Conservation (phyloP, 2,329 filamentous ascomycete species). For the Stemphylium beticola region DNA sequence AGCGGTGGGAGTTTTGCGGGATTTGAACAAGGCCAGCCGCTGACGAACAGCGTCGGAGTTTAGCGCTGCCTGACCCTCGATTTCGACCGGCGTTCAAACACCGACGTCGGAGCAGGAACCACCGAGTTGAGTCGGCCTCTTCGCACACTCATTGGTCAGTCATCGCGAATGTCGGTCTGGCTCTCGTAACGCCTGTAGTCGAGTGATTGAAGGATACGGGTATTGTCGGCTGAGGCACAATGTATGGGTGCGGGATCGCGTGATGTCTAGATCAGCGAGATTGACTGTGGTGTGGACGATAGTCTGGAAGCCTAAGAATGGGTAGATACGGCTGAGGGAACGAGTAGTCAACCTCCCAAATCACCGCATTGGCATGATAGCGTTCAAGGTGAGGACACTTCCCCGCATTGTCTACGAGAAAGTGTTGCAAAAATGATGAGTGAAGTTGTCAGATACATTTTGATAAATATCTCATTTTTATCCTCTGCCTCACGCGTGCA, state of each 20-base stretch:
- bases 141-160: slow-evolving; percentile 12
- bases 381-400: background rate
- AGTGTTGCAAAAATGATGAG: background rate
- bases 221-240: slow-evolving; percentile 12
- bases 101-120: slow-evolving; percentile 25
- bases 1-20: slow-evolving; percentile 1
- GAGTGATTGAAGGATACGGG: background rate
- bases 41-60: slow-evolving; percentile 10
- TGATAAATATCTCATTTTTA: background rate
- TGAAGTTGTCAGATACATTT: background rate
- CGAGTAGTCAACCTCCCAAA: too few species aligned
- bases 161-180: background rate
- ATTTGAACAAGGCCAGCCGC: slow-evolving; percentile 9
- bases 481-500: background rate
- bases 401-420: background rate
- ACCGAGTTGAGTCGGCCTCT: slow-evolving; percentile 16
- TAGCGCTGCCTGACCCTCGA: slow-evolving; percentile 12
- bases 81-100: slow-evolving; percentile 13
- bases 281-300: too few species aligned
- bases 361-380: background rate
- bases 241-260: background rate
- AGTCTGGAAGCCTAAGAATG: background rate
- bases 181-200: background rate
- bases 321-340: background rate
- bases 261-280: background rate